These are phyloP conservation scores for Pythium dissimile DNA, from an alignment of 352 stramenopile species.

Conservation along the genomic window DNA sequence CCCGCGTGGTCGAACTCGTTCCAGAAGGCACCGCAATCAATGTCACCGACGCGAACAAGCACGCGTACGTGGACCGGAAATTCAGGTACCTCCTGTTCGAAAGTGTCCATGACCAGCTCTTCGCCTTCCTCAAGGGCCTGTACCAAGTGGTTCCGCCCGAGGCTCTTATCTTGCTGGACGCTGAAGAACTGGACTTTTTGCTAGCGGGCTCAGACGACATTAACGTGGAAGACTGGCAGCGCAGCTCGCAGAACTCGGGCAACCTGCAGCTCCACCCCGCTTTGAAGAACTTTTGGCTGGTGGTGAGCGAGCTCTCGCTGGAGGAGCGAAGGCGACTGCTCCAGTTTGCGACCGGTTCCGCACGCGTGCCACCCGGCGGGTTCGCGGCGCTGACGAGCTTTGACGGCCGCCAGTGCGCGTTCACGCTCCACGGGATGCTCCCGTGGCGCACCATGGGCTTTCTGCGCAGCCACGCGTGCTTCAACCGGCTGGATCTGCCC, in stretches of 20 bases:
- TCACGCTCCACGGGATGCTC: slow-evolving; percentile 12
- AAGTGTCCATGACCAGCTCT: slow-evolving; percentile 65
- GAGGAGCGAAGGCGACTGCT: slow-evolving; percentile 27
- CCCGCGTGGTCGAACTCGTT: slow-evolving; percentile 42
- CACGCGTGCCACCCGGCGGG: slow-evolving; percentile 24
- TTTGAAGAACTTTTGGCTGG: slow-evolving; percentile 7
- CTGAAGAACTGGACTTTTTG: slow-evolving; percentile 90
- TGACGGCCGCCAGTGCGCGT: slow-evolving; percentile 24
- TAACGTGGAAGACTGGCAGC: slow-evolving; percentile 88
- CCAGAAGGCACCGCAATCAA: slow-evolving; percentile 51
- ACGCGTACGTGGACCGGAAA: slow-evolving; percentile 88
- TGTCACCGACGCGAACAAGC: slow-evolving; percentile 93
- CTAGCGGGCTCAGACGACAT: slow-evolving; percentile 89
- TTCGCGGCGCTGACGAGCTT: slow-evolving; percentile 25
- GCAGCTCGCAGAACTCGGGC: slow-evolving; percentile 40
- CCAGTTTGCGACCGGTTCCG: slow-evolving; percentile 34
- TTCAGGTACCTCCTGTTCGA: slow-evolving; percentile 89
- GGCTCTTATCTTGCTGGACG: slow-evolving; percentile 90
- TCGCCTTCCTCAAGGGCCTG: slow-evolving; percentile 82
- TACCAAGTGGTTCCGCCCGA: slow-evolving; percentile 89
- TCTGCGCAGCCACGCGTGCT: slow-evolving; percentile 30
- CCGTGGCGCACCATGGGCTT: slow-evolving; percentile 3
- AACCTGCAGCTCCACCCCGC: background rate
- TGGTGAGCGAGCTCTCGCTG: slow-evolving; percentile 49
- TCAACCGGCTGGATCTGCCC: slow-evolving; percentile 90